These are phyloP conservation scores for Trichosporon coremiiforme DNA, from an alignment of 1,284 basidiomycete genomes.

Conservation along the genomic window DNA sequence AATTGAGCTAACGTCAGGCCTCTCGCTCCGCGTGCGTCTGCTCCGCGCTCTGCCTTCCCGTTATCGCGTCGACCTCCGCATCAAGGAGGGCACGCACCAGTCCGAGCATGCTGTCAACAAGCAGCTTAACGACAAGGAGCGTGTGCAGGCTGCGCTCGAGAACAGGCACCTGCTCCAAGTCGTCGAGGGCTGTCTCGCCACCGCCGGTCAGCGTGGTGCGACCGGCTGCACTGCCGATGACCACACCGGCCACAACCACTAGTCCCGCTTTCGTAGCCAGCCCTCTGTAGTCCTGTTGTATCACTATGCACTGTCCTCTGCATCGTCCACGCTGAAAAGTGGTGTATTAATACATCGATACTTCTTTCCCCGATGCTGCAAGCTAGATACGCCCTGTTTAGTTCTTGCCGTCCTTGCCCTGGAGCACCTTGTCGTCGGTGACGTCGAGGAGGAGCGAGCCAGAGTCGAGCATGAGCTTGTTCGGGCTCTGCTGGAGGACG, in stretches of 20 bases:
- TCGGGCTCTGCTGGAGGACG: slow-evolving; percentile 69
- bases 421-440: slow-evolving; percentile 29
- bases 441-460: slow-evolving; percentile 86
- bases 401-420: slow-evolving; percentile 20
- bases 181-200: slow-evolving; percentile 79
- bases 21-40: slow-evolving; percentile 88
- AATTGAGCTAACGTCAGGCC: slow-evolving; percentile 61
- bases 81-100: slow-evolving; percentile 94
- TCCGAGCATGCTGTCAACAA: slow-evolving; percentile 96
- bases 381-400: background rate
- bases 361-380: slow-evolving; percentile 12
- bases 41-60: slow-evolving; percentile 85
- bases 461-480: slow-evolving; percentile 95
- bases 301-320: background rate
- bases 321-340: background rate
- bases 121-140: slow-evolving; percentile 97
- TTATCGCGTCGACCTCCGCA: slow-evolving; percentile 91
- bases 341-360: slow-evolving; percentile 16
- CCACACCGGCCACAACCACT: slow-evolving; percentile 15
- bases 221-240: slow-evolving; percentile 20
- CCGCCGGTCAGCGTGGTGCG: slow-evolving; percentile 58
- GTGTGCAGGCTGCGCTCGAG: slow-evolving; percentile 94
- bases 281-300: slow-evolving; percentile 7
- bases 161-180: slow-evolving; percentile 84
- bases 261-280: background rate